These are phyloP conservation scores for Lactarius sanguifluus DNA, from an alignment of 768 basidiomycete genomes.

Conservation along the genomic window DNA sequence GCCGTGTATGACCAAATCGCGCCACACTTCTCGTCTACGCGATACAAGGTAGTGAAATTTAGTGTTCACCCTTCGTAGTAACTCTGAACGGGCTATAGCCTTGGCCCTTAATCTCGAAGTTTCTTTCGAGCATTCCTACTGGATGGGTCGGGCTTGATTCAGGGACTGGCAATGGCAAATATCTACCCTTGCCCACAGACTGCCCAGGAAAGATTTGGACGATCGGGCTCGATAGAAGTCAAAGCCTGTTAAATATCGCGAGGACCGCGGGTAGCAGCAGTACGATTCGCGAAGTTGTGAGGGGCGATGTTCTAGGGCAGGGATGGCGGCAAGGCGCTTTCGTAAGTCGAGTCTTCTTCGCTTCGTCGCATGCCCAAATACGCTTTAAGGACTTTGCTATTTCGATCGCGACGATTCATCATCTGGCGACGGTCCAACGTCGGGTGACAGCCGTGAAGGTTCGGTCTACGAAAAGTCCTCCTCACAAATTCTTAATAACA, in stretches of 20 bases:
- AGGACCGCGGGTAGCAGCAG: constrained; percentile 52
- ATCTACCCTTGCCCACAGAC: constrained; percentile 73
- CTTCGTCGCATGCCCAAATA: not conserved
- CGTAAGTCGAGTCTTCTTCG: constrained; percentile 50
- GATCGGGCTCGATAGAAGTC: constrained; percentile 82
- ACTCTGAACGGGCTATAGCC: constrained; percentile 49
- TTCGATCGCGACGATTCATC: constrained; percentile 97
- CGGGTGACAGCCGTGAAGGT: constrained; percentile 76
- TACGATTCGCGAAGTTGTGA: constrained; percentile 65
- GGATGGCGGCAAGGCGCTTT: constrained; percentile 80
- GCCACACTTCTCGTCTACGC: constrained; percentile 81
- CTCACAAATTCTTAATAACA: not conserved
- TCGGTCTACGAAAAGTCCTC: constrained; percentile 22
- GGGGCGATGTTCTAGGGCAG: constrained; percentile 71
- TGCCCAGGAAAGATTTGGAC: constrained; percentile 64
- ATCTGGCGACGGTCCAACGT: constrained; percentile 78
- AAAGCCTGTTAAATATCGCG: constrained; percentile 76
- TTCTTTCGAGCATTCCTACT: constrained; percentile 66
- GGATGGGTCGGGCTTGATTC: constrained; percentile 91
- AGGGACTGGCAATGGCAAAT: constrained; percentile 98
- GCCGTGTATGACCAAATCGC: constrained; percentile 84
- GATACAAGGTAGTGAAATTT: constrained; percentile 66
- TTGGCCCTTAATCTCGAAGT: constrained; percentile 83
- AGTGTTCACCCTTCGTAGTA: constrained; percentile 4
- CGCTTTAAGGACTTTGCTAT: constrained; percentile 86